phyloP scores from a whole-genome alignment of 2,329 filamentous ascomycete genomes.

The Thielaviopsis euricoi region DNA sequence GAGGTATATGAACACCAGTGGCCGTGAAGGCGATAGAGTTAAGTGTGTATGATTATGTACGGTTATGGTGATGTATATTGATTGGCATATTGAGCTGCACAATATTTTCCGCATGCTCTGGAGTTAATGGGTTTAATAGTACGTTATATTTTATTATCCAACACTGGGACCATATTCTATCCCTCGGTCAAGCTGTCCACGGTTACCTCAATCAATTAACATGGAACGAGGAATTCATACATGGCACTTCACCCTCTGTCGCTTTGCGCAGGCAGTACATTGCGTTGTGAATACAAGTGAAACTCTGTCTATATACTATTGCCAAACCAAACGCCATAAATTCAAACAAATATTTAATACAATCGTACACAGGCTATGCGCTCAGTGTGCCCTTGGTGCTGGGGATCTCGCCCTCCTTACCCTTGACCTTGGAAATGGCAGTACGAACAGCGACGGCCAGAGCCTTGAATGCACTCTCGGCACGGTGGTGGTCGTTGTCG shows the following conservation, averaged over 20 bases:
- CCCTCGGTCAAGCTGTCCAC: too few species aligned
- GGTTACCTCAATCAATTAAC: too few species aligned
- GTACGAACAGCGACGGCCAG: constrained; percentile 69
- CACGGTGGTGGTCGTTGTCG: constrained; percentile 87
- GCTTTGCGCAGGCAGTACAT: too few species aligned
- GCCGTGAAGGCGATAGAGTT: background rate
- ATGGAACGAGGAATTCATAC: too few species aligned
- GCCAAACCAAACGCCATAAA: background rate
- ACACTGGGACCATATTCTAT: too few species aligned
- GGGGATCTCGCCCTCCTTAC: constrained; percentile 79
- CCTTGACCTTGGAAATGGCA: constrained; percentile 58
- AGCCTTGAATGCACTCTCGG: constrained; percentile 95
- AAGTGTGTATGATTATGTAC: background rate
- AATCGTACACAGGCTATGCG: constrained; percentile 22
- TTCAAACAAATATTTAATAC: background rate
- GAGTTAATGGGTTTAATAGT: background rate
- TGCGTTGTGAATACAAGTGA: background rate
- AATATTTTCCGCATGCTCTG: background rate
- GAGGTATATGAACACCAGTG: background rate
- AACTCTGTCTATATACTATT: background rate
- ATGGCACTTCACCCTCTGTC: too few species aligned
- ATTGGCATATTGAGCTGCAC: background rate
- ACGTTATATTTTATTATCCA: background rate
- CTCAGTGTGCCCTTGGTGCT: constrained; percentile 89
- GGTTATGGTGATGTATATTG: background rate